Conservation (phyloP, 257 asterid genomes). For the Fraxinus pennsylvanica region DNA sequence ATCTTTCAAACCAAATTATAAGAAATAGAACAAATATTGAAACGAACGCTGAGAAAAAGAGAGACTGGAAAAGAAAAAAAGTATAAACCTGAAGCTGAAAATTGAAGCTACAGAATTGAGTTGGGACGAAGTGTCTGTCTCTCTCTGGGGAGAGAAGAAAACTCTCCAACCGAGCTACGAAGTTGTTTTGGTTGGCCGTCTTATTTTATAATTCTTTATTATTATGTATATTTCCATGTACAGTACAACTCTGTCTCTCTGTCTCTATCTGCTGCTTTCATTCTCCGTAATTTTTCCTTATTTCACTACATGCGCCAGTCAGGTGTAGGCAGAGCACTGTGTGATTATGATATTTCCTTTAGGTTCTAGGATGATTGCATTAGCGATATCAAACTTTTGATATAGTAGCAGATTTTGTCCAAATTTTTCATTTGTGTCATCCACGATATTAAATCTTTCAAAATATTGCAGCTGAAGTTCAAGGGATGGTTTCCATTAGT, state of each 20-base stretch:
- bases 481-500: too few relatives aligned
- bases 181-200: constrained; percentile 77
- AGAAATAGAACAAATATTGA: background rate
- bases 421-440: too few relatives aligned
- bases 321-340: too few relatives aligned
- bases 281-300: too few relatives aligned
- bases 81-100: background rate
- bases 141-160: constrained; percentile 37
- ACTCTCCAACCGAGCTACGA: constrained; percentile 48
- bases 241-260: background rate
- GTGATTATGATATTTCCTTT: too few relatives aligned
- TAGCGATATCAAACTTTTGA: too few relatives aligned
- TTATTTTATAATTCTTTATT: constrained; percentile 13
- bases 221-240: background rate
- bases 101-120: background rate
- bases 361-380: too few relatives aligned
- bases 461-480: too few relatives aligned
- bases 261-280: too few relatives aligned
- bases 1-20: constrained; percentile 22
- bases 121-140: background rate
- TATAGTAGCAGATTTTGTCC: too few relatives aligned
- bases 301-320: too few relatives aligned
- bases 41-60: constrained; percentile 4
- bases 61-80: background rate
- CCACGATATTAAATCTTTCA: too few relatives aligned